Percentiles rank a stretch among this genome's conserved stretches.
Conservation (phyloP, 2,329 filamentous ascomycete species). For the Metarhizium humberi region DNA sequence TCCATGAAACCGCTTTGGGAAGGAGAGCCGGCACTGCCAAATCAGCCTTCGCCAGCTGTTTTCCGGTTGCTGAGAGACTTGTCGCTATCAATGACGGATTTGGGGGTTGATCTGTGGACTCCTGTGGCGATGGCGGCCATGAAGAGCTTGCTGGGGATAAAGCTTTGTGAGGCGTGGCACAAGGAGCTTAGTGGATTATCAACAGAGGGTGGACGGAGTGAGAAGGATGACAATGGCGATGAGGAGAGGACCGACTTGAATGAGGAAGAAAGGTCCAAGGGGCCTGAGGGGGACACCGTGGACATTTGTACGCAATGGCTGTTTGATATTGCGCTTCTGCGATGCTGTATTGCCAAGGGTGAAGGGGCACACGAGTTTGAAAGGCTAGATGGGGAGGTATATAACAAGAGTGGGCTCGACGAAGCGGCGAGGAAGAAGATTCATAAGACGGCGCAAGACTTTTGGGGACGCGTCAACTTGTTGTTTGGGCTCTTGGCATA, state of each 20-base stretch:
- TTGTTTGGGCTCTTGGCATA: constrained; percentile 67
- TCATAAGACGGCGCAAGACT: constrained; percentile 57
- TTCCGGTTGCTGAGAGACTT: constrained; percentile 65
- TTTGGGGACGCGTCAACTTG: constrained; percentile 74
- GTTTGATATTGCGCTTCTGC: constrained; percentile 48
- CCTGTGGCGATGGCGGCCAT: constrained; percentile 52
- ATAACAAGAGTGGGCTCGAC: constrained; percentile 37
- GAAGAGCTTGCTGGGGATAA: constrained; percentile 45
- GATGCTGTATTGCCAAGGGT: constrained; percentile 30
- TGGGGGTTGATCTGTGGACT: constrained; percentile 77
- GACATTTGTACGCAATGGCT: constrained; percentile 51
- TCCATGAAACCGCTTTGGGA: constrained; percentile 70
- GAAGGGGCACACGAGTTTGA: constrained; percentile 23
- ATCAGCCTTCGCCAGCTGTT: constrained; percentile 64
- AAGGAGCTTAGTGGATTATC: constrained; percentile 26
- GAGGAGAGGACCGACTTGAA: not conserved
- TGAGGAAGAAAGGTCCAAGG: constrained; percentile 6
- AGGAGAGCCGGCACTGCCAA: constrained; percentile 62
- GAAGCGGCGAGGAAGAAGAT: constrained; percentile 43
- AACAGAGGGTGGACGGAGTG: constrained; percentile 3
- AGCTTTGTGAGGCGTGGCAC: constrained; percentile 41
- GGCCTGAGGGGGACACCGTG: constrained; percentile 18
- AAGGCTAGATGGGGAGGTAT: constrained; percentile 36
- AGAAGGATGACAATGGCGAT: not conserved
- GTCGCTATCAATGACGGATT: constrained; percentile 55